These are phyloP conservation scores for Annulohypoxylon moriforme DNA, from an alignment of 495 filamentous ascomycete species.

Conservation along the genomic window DNA sequence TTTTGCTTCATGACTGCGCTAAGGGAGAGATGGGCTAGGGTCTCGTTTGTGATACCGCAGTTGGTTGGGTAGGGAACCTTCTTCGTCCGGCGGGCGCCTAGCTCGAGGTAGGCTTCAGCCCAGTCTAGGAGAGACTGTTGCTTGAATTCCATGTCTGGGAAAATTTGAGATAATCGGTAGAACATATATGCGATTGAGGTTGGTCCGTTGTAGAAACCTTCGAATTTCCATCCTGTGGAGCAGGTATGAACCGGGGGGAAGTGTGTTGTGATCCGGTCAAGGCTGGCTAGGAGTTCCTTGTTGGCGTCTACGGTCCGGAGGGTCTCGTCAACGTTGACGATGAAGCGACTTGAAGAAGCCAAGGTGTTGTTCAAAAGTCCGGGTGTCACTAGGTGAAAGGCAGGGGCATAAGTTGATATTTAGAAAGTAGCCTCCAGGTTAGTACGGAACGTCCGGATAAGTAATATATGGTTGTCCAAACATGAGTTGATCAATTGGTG, in stretches of 20 bases:
- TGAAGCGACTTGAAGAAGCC: constrained; percentile 24
- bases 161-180: constrained; percentile 59
- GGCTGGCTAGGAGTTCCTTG: constrained; percentile 33
- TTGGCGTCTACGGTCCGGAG: constrained; percentile 20
- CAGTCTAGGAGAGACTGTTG: constrained; percentile 58
- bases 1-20: constrained; percentile 61
- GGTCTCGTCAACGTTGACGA: constrained; percentile 15
- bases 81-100: constrained; percentile 51
- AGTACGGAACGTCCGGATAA: not conserved
- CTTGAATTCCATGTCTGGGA: constrained; percentile 59
- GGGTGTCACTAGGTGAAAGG: not conserved
- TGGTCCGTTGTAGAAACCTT: constrained; percentile 69
- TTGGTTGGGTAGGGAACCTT: constrained; percentile 43
- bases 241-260: constrained; percentile 40
- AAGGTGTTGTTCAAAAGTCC: constrained; percentile 6
- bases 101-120: constrained; percentile 61
- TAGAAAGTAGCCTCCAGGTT: not conserved
- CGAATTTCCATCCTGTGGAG: constrained; percentile 45
- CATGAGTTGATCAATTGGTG: not conserved
- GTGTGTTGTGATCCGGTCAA: constrained; percentile 30
- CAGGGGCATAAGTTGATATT: not conserved
- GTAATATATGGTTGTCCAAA: not conserved
- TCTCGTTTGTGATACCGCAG: constrained; percentile 69
- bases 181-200: constrained; percentile 70
- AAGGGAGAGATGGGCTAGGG: constrained; percentile 64